phyloP scores from a whole-genome alignment of 2,329 filamentous ascomycete genomes.

The Epichloe brachyelytri region DNA sequence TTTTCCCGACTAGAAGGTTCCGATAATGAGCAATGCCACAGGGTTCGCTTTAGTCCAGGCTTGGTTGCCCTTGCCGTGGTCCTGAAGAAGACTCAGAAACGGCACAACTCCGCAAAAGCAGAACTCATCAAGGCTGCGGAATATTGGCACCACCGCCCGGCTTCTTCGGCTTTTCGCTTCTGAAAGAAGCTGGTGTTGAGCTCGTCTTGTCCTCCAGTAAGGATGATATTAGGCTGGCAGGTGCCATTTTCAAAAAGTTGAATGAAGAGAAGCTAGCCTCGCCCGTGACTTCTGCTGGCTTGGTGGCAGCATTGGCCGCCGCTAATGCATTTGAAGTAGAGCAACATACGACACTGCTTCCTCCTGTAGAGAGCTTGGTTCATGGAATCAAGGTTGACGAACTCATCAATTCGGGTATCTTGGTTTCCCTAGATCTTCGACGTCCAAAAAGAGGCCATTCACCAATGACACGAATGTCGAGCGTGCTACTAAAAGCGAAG shows the following conservation, averaged over 20 bases:
- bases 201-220: slow-evolving; percentile 62
- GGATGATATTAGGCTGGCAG: slow-evolving; percentile 57
- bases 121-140: slow-evolving; percentile 68
- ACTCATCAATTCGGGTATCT: slow-evolving; percentile 55
- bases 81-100: slow-evolving; percentile 64
- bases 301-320: slow-evolving; percentile 70
- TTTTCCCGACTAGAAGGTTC: slow-evolving; percentile 58
- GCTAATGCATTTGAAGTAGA: slow-evolving; percentile 43
- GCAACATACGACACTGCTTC: slow-evolving; percentile 42
- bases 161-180: slow-evolving; percentile 41
- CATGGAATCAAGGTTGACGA: slow-evolving; percentile 45
- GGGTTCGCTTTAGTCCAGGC: slow-evolving; percentile 72
- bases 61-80: slow-evolving; percentile 69
- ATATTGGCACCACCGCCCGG: slow-evolving; percentile 59
- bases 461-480: slow-evolving; percentile 20
- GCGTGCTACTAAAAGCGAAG: slow-evolving; percentile 43
- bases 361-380: slow-evolving; percentile 49
- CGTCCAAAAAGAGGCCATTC: slow-evolving; percentile 36
- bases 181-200: slow-evolving; percentile 71
- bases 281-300: slow-evolving; percentile 60
- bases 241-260: slow-evolving; percentile 66
- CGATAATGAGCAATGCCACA: slow-evolving; percentile 40
- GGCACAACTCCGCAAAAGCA: slow-evolving; percentile 55
- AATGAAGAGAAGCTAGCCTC: slow-evolving; percentile 54
- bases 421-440: slow-evolving; percentile 23